Percentiles rank a stretch among this genome's conserved stretches.
These are phyloP conservation scores for Adiantum capillusveneris DNA, from an alignment of 75 land plant genomes.

Conservation along the genomic window DNA sequence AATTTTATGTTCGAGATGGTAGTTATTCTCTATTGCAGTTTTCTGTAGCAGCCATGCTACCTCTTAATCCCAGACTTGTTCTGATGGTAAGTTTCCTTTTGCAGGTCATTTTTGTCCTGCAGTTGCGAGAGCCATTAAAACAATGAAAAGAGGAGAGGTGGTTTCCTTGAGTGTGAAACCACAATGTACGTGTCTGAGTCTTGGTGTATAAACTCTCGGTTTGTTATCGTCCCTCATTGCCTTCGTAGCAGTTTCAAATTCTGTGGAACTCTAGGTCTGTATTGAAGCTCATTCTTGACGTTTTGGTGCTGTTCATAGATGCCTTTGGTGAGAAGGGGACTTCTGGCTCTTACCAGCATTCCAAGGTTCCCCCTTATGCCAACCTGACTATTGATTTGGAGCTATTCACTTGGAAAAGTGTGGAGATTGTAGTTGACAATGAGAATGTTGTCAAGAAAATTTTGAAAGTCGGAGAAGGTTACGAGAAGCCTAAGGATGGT, in stretches of 20 bases:
- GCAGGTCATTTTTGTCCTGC: slow-evolving; percentile 74
- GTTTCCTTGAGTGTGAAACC: slow-evolving; percentile 61
- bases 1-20: slow-evolving; percentile 77
- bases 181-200: slow-evolving; percentile 45
- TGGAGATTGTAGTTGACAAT: slow-evolving; percentile 48
- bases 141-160: slow-evolving; percentile 79
- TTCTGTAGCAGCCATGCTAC: too few species aligned
- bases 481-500: slow-evolving; percentile 71
- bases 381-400: slow-evolving; percentile 46
- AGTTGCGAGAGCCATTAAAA: slow-evolving; percentile 62
- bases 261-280: too few species aligned
- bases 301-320: too few species aligned
- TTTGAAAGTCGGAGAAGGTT: slow-evolving; percentile 62
- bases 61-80: too few species aligned
- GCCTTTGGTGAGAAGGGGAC: slow-evolving; percentile 66
- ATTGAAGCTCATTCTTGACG: too few species aligned
- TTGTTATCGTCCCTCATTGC: neutral
- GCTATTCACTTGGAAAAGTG: slow-evolving; percentile 69
- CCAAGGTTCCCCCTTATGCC: slow-evolving; percentile 57
- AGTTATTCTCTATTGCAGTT: neutral
- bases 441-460: slow-evolving; percentile 71
- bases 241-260: too few species aligned
- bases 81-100: neutral
- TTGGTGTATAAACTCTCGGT: neutral
- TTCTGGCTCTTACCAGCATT: slow-evolving; percentile 33